Evolutionary conservation across 2,329 filamentous ascomycete genomes (phyloP).

Genomic region (Xylariales sp.): DNA sequence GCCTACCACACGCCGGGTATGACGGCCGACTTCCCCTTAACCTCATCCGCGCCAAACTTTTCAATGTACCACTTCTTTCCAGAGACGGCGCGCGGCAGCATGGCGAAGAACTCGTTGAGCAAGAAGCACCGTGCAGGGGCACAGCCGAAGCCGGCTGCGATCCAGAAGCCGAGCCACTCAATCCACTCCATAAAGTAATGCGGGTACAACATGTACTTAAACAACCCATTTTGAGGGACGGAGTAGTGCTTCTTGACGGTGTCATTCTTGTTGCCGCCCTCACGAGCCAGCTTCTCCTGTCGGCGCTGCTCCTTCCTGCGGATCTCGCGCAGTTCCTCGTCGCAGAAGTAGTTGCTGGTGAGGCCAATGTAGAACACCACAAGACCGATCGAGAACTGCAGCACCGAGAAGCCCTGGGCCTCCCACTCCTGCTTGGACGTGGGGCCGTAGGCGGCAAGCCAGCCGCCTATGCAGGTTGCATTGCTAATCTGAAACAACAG

Average conservation of each 20-base stretch:
- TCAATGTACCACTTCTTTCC: constrained; percentile 84
- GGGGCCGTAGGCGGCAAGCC: constrained; percentile 77
- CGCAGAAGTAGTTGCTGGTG: constrained; percentile 78
- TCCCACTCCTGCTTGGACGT: constrained; percentile 51
- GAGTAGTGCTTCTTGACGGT: constrained; percentile 84
- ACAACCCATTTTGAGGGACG: constrained; percentile 79
- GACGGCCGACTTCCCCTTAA: constrained; percentile 71
- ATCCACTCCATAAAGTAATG: constrained; percentile 98
- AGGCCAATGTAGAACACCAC: constrained; percentile 74
- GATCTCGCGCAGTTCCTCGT: constrained; percentile 85
- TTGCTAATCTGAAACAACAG: constrained; percentile 76
- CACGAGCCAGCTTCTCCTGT: constrained; percentile 41
- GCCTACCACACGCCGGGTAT: constrained; percentile 35
- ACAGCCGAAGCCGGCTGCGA: constrained; percentile 64
- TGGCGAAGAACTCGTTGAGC: constrained; percentile 81
- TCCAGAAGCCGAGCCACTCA: constrained; percentile 88
- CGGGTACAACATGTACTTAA: constrained; percentile 78
- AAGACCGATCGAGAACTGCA: constrained; percentile 59
- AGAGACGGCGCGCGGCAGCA: constrained; percentile 80
- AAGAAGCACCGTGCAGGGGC: constrained; percentile 77
- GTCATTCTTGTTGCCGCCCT: constrained; percentile 30
- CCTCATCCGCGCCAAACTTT: constrained; percentile 80
- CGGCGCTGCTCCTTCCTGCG: constrained; percentile 62
- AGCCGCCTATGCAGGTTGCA: constrained; percentile 71
- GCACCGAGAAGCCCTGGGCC: constrained; percentile 28